phyloP scores from a whole-genome alignment of 2,329 filamentous ascomycete species.

The Alternaria atra region DNA sequence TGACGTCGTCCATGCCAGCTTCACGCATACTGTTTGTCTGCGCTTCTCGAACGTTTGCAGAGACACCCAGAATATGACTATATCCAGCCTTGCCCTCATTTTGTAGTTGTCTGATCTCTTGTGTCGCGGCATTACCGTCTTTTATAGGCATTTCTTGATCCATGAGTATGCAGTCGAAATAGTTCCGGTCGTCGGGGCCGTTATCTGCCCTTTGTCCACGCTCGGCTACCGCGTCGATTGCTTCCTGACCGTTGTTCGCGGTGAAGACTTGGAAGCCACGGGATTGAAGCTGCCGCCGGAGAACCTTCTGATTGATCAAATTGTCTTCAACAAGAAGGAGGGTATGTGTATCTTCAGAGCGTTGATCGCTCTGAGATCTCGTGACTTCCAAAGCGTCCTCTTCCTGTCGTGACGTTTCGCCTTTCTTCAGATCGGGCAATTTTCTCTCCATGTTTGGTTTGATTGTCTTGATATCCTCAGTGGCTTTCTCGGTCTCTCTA shows the following conservation, averaged over 20 bases:
- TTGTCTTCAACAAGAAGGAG: conserved; percentile 61
- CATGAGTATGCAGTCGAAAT: conserved; percentile 56
- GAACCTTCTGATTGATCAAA: conserved; percentile 59
- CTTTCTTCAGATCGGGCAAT: conserved; percentile 26
- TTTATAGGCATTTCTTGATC: conserved; percentile 58
- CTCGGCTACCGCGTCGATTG: conserved; percentile 52
- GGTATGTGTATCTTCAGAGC: conserved; percentile 29
- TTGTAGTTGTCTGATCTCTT: conserved; percentile 52
- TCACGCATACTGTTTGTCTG: conserved; percentile 47
- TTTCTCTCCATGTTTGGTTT: conserved; percentile 18
- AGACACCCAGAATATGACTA: conserved; percentile 51
- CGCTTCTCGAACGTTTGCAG: conserved; percentile 49
- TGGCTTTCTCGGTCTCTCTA: conserved; percentile 31
- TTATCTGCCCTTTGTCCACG: conserved; percentile 29
- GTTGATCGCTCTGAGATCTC: conserved; percentile 29
- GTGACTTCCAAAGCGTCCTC: conserved; percentile 27
- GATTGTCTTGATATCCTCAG: conserved; percentile 17
- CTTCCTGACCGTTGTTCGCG: conserved; percentile 57
- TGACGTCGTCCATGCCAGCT: conserved; percentile 52
- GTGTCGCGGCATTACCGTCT: conserved; percentile 54
- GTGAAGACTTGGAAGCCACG: conserved; percentile 53
- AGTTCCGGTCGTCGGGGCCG: conserved; percentile 32
- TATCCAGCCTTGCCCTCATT: conserved; percentile 40
- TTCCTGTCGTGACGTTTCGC: conserved; percentile 40
- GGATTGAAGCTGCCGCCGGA: conserved; percentile 59